Percentiles rank a stretch among this genome's conserved stretches.
Evolutionary conservation across 148 eudicot genomes (phyloP).

Genomic region (Rhododendron kiyosumense): DNA sequence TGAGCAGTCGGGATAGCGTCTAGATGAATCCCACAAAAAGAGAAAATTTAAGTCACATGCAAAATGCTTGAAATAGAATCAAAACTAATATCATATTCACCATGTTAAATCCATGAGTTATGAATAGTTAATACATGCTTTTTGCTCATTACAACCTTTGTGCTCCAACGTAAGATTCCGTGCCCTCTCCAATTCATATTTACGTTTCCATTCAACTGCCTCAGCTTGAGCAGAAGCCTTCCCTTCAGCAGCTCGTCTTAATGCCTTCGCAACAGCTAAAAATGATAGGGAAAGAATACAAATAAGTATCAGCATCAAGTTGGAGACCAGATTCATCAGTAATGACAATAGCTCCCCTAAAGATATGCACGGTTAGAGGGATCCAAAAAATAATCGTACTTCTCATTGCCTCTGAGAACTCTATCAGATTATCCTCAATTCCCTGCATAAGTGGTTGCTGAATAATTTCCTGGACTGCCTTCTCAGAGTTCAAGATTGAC

Average conservation of each 20-base stretch:
- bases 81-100: not conserved
- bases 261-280: slow-evolving; percentile 88
- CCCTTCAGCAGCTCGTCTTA: slow-evolving; percentile 81
- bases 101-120: not conserved
- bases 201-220: slow-evolving; percentile 98
- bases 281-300: slow-evolving; percentile 1
- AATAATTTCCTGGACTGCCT: slow-evolving; percentile 49
- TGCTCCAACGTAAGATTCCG: slow-evolving; percentile 60
- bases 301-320: slow-evolving; percentile 16
- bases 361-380: not conserved
- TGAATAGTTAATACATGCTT: not conserved
- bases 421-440: slow-evolving; percentile 56
- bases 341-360: not conserved
- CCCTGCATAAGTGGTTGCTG: slow-evolving; percentile 53
- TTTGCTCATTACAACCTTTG: slow-evolving; percentile 44
- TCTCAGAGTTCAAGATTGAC: slow-evolving; percentile 45
- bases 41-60: not conserved
- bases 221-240: slow-evolving; percentile 97
- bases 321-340: not conserved
- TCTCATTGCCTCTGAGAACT: slow-evolving; percentile 83
- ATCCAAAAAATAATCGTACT: slow-evolving; percentile 38
- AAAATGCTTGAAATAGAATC: not conserved
- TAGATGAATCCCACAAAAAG: not conserved
- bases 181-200: slow-evolving; percentile 80
- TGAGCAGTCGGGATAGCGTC: not conserved